Evolutionary conservation across 768 basidiomycete species (phyloP).

Genomic region (Porphyrellus cyaneotinctus): DNA sequence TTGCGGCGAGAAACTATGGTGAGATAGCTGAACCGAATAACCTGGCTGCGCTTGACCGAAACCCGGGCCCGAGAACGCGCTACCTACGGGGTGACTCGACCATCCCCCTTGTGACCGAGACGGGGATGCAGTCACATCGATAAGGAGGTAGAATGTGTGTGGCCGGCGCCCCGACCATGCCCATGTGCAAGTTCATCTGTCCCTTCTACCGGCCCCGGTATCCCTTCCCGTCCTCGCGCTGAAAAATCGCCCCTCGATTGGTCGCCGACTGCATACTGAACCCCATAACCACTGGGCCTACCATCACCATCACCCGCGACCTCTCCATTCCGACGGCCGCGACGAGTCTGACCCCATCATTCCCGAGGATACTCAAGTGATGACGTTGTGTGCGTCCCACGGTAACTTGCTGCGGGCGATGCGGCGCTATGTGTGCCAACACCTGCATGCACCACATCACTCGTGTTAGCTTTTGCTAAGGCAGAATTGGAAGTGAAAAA

Average conservation of each 20-base stretch:
- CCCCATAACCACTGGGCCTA: background rate
- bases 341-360: slow-evolving; percentile 13
- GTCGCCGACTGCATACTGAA: background rate
- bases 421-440: slow-evolving; percentile 11
- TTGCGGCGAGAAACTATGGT: slow-evolving; percentile 1
- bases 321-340: slow-evolving; percentile 1
- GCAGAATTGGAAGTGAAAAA: background rate
- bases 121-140: slow-evolving; percentile 24
- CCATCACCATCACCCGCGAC: background rate
- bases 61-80: background rate
- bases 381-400: slow-evolving; percentile 16
- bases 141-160: slow-evolving; percentile 23
- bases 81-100: background rate
- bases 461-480: slow-evolving; percentile 10
- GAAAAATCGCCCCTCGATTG: background rate
- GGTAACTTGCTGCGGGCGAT: slow-evolving; percentile 23
- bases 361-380: slow-evolving; percentile 18
- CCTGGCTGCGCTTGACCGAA: background rate
- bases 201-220: background rate
- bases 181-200: background rate
- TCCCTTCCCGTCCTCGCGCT: background rate
- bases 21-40: slow-evolving; percentile 6
- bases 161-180: background rate
- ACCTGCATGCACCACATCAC: slow-evolving; percentile 9
- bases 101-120: slow-evolving; percentile 4